Conservation (phyloP, 1,139 yeast species). For the Yamadazyma sp. region DNA sequence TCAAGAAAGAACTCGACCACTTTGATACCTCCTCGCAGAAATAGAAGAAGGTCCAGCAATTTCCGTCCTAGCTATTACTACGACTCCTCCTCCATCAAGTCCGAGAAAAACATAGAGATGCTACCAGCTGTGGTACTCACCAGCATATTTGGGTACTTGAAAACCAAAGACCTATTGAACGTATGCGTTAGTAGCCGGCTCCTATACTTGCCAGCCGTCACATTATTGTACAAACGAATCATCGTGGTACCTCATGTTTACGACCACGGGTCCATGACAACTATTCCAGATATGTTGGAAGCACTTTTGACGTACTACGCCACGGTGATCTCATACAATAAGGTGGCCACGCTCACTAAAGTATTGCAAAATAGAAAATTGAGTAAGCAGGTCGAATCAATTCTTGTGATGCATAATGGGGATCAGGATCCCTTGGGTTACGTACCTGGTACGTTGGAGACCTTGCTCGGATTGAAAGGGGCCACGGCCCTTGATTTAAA, state of each 20-base stretch:
- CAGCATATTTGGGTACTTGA: constrained; percentile 10
- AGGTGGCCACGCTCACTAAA: neutral
- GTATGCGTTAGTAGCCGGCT: constrained; percentile 12
- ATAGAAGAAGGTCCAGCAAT: constrained; percentile 14
- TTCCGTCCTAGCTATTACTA: constrained; percentile 14
- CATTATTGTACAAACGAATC: constrained; percentile 12
- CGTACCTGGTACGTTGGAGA: neutral
- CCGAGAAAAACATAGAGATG: constrained; percentile 10
- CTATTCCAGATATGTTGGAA: neutral
- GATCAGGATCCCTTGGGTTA: neutral
- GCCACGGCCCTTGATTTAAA: neutral
- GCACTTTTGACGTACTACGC: constrained; percentile 1
- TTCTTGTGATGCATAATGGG: constrained; percentile 2
- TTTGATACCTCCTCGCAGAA: neutral
- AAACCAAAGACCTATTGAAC: constrained; percentile 11
- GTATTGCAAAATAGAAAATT: constrained; percentile 5
- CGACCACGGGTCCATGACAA: neutral
- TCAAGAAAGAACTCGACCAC: neutral
- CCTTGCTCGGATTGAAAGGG: neutral
- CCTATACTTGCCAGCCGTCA: constrained; percentile 16
- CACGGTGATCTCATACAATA: neutral
- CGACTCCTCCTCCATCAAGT: constrained; percentile 9
- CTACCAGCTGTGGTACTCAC: constrained; percentile 11
- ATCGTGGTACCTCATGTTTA: constrained; percentile 8
- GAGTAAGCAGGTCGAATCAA: constrained; percentile 2